Conservation (phyloP, 1,139 yeast genomes). For the Yamadazyma diddensiae region DNA sequence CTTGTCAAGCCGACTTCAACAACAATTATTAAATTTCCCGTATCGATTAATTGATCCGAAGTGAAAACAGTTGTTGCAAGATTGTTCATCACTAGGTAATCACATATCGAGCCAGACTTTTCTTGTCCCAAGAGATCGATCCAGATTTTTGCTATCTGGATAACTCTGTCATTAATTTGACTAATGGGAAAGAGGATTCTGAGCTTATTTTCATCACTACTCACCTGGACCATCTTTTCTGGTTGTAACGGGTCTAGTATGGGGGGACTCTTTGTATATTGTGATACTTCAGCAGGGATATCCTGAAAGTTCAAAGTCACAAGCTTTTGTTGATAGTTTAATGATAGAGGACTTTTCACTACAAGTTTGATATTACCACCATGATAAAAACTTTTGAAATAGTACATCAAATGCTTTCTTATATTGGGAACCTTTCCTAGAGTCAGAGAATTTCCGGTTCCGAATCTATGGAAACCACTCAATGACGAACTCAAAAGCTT, state of each 20-base stretch:
- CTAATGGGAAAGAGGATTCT: constrained; percentile 40
- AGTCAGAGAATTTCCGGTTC: constrained; percentile 43
- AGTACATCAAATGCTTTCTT: constrained; percentile 21
- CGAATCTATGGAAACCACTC: constrained; percentile 45
- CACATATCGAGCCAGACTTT: constrained; percentile 40
- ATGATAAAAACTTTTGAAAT: constrained; percentile 28
- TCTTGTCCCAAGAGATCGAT: constrained; percentile 64
- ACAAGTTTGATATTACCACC: constrained; percentile 53
- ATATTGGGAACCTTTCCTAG: constrained; percentile 21
- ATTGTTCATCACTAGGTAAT: constrained; percentile 22
- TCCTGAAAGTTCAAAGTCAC: constrained; percentile 41
- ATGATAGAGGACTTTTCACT: constrained; percentile 60
- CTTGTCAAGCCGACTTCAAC: constrained; percentile 47
- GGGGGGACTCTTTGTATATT: neutral
- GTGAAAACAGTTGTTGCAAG: constrained; percentile 36
- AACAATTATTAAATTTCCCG: constrained; percentile 32
- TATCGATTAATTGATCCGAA: constrained; percentile 33
- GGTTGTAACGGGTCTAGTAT: neutral
- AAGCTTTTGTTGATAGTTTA: constrained; percentile 52
- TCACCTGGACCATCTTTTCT: constrained; percentile 3
- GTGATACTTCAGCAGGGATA: constrained; percentile 10
- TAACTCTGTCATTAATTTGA: constrained; percentile 10
- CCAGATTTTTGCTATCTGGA: constrained; percentile 44
- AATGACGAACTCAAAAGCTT: constrained; percentile 41
- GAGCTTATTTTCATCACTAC: constrained; percentile 9